Percentiles rank a stretch among this genome's conserved stretches.
These are phyloP conservation scores for Sporothrix protearum DNA, from an alignment of 2,329 filamentous ascomycete species.

Conservation along the genomic window DNA sequence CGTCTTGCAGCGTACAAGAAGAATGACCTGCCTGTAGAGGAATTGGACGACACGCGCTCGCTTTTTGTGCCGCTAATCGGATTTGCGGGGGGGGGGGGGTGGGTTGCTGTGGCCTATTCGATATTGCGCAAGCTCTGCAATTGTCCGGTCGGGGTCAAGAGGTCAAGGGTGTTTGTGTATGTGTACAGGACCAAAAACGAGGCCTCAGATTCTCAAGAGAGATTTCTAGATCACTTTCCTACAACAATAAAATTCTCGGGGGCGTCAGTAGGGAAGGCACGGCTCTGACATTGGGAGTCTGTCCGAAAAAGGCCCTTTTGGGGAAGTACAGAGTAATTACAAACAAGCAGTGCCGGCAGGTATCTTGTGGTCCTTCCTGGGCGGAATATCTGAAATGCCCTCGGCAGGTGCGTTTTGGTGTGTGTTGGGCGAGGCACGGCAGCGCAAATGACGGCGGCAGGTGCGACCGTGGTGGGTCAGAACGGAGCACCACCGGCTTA, in stretches of 20 bases:
- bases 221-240: not conserved
- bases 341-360: conserved; percentile 14
- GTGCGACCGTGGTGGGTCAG: not conserved
- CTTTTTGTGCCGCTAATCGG: not conserved
- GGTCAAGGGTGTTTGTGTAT: not conserved
- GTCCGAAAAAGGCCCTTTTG: not conserved
- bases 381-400: conserved; percentile 22
- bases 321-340: not conserved
- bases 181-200: not conserved
- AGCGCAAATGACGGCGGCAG: not conserved
- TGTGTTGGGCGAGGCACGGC: conserved; percentile 8
- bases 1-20: not conserved
- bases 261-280: not conserved
- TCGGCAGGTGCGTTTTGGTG: conserved; percentile 21
- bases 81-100: not conserved
- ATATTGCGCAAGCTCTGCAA: not conserved
- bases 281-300: not conserved
- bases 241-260: no score
- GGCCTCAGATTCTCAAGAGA: not conserved
- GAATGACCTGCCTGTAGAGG: no score
- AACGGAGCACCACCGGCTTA: conserved; percentile 15
- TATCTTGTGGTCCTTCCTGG: not conserved
- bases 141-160: not conserved
- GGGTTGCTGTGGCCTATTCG: not conserved
- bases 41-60: not conserved